Conservation (phyloP, 2,329 filamentous ascomycete species). For the Trichoderma guizhouense region DNA sequence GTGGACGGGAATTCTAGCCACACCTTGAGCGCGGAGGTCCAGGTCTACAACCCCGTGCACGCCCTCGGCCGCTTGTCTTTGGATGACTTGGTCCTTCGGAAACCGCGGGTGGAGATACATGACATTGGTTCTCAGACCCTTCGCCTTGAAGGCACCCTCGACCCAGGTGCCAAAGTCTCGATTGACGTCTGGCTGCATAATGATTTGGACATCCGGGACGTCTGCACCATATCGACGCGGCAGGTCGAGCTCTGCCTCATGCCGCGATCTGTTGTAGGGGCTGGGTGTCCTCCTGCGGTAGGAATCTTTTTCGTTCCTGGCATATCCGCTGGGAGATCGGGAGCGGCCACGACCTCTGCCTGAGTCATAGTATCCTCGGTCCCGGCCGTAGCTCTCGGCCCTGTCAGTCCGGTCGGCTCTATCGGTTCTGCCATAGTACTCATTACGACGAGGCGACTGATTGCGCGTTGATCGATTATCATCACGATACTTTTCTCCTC, state of each 20-base stretch:
- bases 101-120: slow-evolving; percentile 76
- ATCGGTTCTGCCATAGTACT: slow-evolving; percentile 53
- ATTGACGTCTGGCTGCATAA: slow-evolving; percentile 74
- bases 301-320: slow-evolving; percentile 43
- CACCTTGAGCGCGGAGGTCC: slow-evolving; percentile 63
- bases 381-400: slow-evolving; percentile 45
- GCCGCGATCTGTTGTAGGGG: slow-evolving; percentile 51
- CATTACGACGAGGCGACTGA: slow-evolving; percentile 54
- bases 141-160: slow-evolving; percentile 68
- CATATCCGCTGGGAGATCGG: slow-evolving; percentile 55
- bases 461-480: slow-evolving; percentile 62
- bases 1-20: slow-evolving; percentile 73
- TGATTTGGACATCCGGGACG: slow-evolving; percentile 85
- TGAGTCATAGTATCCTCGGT: slow-evolving; percentile 41
- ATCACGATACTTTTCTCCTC: slow-evolving; percentile 52
- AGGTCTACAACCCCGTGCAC: slow-evolving; percentile 82
- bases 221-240: slow-evolving; percentile 69
- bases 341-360: slow-evolving; percentile 59
- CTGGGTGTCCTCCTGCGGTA: slow-evolving; percentile 70
- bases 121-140: slow-evolving; percentile 71
- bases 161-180: slow-evolving; percentile 81
- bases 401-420: slow-evolving; percentile 46
- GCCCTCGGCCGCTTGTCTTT: slow-evolving; percentile 82
- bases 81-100: slow-evolving; percentile 73
- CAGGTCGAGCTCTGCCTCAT: slow-evolving; percentile 61